Percentiles rank a stretch among this genome's conserved stretches.
Evolutionary conservation across 768 basidiomycete species (phyloP).

Genomic region (Termitomyces sp.): DNA sequence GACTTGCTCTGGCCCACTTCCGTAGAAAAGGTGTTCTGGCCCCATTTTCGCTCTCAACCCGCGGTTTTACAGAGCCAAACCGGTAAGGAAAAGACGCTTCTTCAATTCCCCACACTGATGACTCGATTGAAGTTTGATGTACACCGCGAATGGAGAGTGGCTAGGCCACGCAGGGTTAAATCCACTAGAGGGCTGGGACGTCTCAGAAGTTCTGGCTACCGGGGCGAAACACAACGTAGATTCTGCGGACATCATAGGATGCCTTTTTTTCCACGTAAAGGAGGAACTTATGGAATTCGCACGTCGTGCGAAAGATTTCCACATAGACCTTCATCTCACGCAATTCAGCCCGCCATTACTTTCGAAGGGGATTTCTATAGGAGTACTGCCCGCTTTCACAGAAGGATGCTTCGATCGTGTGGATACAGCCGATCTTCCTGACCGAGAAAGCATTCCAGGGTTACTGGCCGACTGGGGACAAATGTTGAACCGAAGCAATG

Average conservation of each 20-base stretch:
- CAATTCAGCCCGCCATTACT: conserved; percentile 38
- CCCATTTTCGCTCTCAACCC: conserved; percentile 30
- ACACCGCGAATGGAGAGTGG: conserved; percentile 41
- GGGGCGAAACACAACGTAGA: conserved; percentile 31
- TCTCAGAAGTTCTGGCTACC: conserved; percentile 31
- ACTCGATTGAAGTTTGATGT: conserved; percentile 31
- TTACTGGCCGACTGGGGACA: conserved; percentile 33
- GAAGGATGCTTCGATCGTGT: conserved; percentile 35
- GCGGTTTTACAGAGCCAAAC: conserved; percentile 32
- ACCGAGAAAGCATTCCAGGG: conserved; percentile 24
- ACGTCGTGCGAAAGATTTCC: conserved; percentile 27
- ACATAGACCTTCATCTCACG: conserved; percentile 33
- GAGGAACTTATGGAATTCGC: conserved; percentile 33
- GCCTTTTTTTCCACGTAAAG: conserved; percentile 41
- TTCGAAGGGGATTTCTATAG: conserved; percentile 33
- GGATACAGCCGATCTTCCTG: conserved; percentile 31
- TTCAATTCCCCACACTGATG: not conserved
- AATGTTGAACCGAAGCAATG: conserved; percentile 29
- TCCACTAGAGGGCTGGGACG: conserved; percentile 46
- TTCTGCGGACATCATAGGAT: conserved; percentile 33
- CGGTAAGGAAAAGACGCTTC: conserved; percentile 19
- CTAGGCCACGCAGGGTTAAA: conserved; percentile 32
- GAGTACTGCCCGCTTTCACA: conserved; percentile 30
- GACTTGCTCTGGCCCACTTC: conserved; percentile 29
- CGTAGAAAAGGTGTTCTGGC: conserved; percentile 35